phyloP scores from a whole-genome alignment of 306 rosid species.

The Lupinus albus region DNA sequence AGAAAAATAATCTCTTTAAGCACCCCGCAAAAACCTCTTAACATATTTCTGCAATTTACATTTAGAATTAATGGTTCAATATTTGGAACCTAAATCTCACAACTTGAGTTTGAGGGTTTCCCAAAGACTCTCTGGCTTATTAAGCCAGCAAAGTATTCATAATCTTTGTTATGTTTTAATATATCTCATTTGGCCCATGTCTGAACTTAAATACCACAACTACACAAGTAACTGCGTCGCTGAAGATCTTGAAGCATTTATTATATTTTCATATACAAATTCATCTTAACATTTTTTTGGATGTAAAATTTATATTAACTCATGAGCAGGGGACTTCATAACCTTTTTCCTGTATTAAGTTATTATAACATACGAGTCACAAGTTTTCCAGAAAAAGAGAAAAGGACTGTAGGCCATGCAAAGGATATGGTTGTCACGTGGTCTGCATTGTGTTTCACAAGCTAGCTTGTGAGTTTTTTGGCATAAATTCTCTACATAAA shows the following conservation, averaged over 20 bases:
- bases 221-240: background rate
- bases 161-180: background rate
- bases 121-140: background rate
- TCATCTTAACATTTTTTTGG: background rate
- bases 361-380: background rate
- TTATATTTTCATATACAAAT: background rate
- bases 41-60: slow-evolving; percentile 3
- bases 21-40: slow-evolving; percentile 8
- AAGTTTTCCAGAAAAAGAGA: background rate
- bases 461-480: slow-evolving; percentile 3
- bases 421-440: slow-evolving; percentile 5
- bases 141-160: slow-evolving; percentile 8
- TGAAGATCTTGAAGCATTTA: slow-evolving; percentile 30
- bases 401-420: slow-evolving; percentile 1
- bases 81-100: background rate
- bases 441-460: background rate
- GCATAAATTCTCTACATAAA: background rate
- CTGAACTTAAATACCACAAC: background rate
- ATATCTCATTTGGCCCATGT: slow-evolving; percentile 1
- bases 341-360: background rate
- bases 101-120: slow-evolving; percentile 19
- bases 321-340: background rate
- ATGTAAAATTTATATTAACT: background rate
- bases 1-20: background rate
- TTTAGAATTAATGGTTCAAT: background rate